A percentile compares a stretch with the other conserved stretches of the same genome.
Conservation (phyloP, 306 rosid genomes). For the Prunus persica region Prunus_persica_NCBIv2 NC_034009.1:4579501-4580000, state of each 20-base stretch:
- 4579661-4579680: background rate
- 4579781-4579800: conserved; percentile 35
- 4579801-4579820: conserved; percentile 40
- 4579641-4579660: background rate
- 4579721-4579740: background rate
- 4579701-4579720: background rate
- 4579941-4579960: conserved; percentile 40
- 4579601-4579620: background rate
- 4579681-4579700: background rate
- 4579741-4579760: background rate
- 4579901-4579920: conserved; percentile 52
- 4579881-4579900: conserved; percentile 66
- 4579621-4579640: background rate
- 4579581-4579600: background rate
- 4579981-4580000: background rate
- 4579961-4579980: background rate
- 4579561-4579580: background rate
- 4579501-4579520: background rate
- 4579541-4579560: background rate
- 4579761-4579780: background rate
- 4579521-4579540: background rate
- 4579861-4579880: conserved; percentile 88
- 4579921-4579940: conserved; percentile 50
- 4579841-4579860: conserved; percentile 63
- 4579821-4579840: conserved; percentile 79